These are phyloP conservation scores for Lactarius indigo DNA, from an alignment of 768 basidiomycete genomes.

Conservation along the genomic window DNA sequence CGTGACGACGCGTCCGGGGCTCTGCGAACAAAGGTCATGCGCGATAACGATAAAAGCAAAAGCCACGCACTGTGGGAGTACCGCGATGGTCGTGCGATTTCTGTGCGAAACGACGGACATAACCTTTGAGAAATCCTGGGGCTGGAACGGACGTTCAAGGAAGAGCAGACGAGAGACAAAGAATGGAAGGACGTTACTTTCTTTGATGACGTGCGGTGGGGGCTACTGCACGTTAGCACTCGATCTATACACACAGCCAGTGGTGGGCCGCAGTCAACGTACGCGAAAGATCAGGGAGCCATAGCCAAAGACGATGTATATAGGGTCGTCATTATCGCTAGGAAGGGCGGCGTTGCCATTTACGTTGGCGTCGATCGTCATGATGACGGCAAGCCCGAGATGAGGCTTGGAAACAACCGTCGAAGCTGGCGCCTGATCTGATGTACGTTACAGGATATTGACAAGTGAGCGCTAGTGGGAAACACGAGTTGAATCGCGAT, in stretches of 20 bases:
- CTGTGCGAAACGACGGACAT: conserved; percentile 87
- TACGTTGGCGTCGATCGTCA: neutral
- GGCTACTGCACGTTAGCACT: conserved; percentile 45
- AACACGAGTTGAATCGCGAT: conserved; percentile 4
- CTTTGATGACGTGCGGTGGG: conserved; percentile 69
- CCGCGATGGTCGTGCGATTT: conserved; percentile 91
- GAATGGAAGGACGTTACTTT: conserved; percentile 45
- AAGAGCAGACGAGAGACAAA: neutral
- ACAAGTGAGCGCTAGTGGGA: neutral
- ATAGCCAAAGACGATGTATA: conserved; percentile 85
- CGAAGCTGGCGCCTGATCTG: neutral
- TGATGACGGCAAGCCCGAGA: neutral
- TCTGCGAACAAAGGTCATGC: conserved; percentile 37
- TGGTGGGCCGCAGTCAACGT: conserved; percentile 17
- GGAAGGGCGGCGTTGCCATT: neutral
- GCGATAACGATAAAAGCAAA: neutral
- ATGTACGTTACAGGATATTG: neutral
- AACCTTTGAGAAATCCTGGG: conserved; percentile 85
- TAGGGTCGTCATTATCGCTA: neutral
- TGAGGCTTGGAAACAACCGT: neutral
- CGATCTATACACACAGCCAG: neutral
- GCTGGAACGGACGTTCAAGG: conserved; percentile 36
- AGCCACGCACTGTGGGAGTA: conserved; percentile 62
- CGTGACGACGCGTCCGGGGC: conserved; percentile 87
- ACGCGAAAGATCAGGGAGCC: conserved; percentile 94